Evolutionary conservation across 805 yeast genomes (phyloP), one percentile per base, ranked within the genome.

Genomic region (Hanseniaspora thailandica): DNA sequence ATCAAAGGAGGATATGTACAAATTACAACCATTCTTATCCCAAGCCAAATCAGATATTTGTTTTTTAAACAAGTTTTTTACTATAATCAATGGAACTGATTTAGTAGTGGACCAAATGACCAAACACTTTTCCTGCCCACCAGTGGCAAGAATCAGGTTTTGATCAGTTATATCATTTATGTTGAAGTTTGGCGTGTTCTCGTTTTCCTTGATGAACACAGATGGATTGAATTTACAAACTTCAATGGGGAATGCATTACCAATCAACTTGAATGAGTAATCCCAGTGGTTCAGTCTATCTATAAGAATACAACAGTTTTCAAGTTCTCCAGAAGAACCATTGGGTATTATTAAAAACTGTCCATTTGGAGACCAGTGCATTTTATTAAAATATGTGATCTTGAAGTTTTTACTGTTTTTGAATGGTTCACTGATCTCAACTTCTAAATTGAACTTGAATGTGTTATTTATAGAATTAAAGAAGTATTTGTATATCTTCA

Each of bases 281-380:
- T 78, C 86, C 95, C 95, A 85, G 55, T 71, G 80, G 30, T 90
- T 93, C 69, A 94, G 72, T 57, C 81, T 80, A 3, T 85, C 77
- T 20, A 85, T 75, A 0, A 80, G 85, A 12, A 84, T 84, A 0
- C 88, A 76, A 2, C 86, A 77, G 3, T 48, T 48, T 33, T 48
- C 52, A 82, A 84, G 22, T 0, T 89, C 89, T 0, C 90, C 90
- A 65, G 85, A 84, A 5, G 86, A 81, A 2, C 93, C 93, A 63
- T 85, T 85, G 0, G 95, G 93, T 0, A 80, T 88, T 0, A 93
- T 93, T 22, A 85, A 80, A 61, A 82, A 85, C 63, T 84, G 88
- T 2, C 95, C 95, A 67, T 85, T 94, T 0, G 95, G 95, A 0
- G 90, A 82, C 95, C 95, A 85, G n/a, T 88, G 80, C 64, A 82